Percentiles rank a stretch among this genome's conserved stretches.
Conservation (phyloP, 306 rosid species). For the Castanopsis chinensis region DNA sequence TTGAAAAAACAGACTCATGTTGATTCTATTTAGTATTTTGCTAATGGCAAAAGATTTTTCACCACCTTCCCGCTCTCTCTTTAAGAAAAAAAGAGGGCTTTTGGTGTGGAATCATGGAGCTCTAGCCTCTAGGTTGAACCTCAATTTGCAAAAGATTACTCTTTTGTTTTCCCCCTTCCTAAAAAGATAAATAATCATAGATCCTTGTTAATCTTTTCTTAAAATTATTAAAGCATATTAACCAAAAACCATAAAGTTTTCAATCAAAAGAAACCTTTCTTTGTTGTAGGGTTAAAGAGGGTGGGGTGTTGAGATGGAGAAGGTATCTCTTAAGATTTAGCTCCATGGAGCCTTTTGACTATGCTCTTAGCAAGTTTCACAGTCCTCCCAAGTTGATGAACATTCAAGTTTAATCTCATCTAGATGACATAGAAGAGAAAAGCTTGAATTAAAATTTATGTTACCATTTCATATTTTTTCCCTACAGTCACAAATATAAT, state of each 20-base stretch:
- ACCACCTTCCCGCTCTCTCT: neutral
- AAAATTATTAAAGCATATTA: constrained; percentile 3
- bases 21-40: neutral
- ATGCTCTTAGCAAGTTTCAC: constrained; percentile 8
- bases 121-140: neutral
- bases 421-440: neutral
- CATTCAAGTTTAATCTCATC: neutral
- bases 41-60: neutral
- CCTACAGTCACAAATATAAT: no score
- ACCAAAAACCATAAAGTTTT: neutral
- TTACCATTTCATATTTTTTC: no score
- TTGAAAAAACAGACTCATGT: neutral
- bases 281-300: neutral
- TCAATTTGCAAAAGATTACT: neutral
- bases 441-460: neutral
- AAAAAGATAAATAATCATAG: constrained; percentile 2
- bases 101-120: no score
- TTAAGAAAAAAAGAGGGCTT: no score
- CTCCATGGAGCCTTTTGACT: neutral
- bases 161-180: neutral
- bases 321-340: no score
- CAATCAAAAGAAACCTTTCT: constrained; percentile 15
- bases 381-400: neutral
- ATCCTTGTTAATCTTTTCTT: constrained; percentile 13
- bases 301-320: no score